Base-by-base conservation (phyloP, 2,329 filamentous ascomycete genomes). In the Trichoderma harzianum region DNA sequence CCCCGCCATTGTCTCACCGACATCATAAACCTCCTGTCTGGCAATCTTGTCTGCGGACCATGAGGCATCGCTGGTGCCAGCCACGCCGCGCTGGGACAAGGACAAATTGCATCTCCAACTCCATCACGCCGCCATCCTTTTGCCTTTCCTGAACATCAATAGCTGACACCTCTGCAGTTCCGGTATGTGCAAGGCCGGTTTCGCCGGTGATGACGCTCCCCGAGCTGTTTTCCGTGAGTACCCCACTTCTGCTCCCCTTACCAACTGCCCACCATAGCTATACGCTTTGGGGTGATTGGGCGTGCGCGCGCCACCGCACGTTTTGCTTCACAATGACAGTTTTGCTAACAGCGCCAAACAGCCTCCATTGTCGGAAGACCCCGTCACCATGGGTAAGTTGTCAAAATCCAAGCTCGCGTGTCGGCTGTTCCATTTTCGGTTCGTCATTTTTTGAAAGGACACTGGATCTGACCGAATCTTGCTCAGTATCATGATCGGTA, bases 181-280 rank as follows among this genome's bases (percentile, higher is more conserved):
- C 87, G 96, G 96, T 91, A 98, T 99, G 96, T 99, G 96, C 90
- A 99, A 99, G 91, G 96, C 96, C 92, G 96, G 96, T 95, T 99
- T 99, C 88, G 96, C 96, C 90, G 96, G 96, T 94, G 96, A 99
- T 84, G 96, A 99, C 93, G 96, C 96, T 88, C 96, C 96, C 85
- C 92, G 96, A 91, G 96, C 96, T 88, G 96, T 99, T 85, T 99
- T 99, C 92, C 96, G 95, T 98, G 93, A 97, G 95, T 81, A 80
- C 82, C 82, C 83, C 82, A 79, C 81, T 80, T 80, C 75, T 75
- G 73, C 76, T 76, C 76, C 77, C 36, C 26, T 69, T 61, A 60
- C 66, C 72, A 71, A 71, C 58, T 62, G 57, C 58, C 73, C 72
- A 63, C 71, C 68, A 64, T 55, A 73, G 72, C 73, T 74, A 61